Conservation (phyloP, 129 eudicot species). For the Chrysanthemum seticuspe region DNA sequence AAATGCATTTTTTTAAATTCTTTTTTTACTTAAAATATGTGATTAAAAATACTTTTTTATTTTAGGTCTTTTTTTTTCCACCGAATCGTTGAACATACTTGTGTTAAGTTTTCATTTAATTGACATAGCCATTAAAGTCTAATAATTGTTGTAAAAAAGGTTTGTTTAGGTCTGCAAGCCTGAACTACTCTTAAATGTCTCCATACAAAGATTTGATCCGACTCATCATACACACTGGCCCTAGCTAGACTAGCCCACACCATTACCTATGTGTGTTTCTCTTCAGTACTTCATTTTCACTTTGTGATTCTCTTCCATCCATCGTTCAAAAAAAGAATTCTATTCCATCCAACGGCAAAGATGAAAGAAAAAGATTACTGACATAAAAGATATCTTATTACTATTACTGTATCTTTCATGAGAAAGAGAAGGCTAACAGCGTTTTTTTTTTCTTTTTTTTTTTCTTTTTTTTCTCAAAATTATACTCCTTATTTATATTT, state of each 20-base stretch:
- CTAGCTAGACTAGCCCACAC: not conserved
- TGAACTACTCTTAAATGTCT: not conserved
- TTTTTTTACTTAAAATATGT: too few relatives aligned
- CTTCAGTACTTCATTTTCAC: slow-evolving; percentile 1
- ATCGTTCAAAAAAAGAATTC: not conserved
- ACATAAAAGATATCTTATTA: not conserved
- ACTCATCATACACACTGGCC: not conserved
- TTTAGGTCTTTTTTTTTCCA: too few relatives aligned
- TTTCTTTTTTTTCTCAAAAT: too few relatives aligned
- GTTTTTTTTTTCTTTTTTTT: too few relatives aligned
- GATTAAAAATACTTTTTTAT: too few relatives aligned
- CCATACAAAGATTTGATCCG: slow-evolving; percentile 7
- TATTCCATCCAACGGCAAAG: slow-evolving; percentile 9
- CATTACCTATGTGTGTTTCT: not conserved
- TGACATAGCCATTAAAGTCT: too few relatives aligned
- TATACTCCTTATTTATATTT: too few relatives aligned
- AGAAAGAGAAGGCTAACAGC: too few relatives aligned
- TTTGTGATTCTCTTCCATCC: slow-evolving; percentile 8
- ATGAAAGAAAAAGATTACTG: not conserved
- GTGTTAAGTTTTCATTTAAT: too few relatives aligned
- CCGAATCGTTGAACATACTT: too few relatives aligned
- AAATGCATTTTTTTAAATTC: too few relatives aligned
- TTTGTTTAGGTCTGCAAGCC: not conserved
- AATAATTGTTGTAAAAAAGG: not conserved
- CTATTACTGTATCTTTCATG: not conserved